phyloP scores from a whole-genome alignment of 2,329 filamentous ascomycete genomes.

The Ceratocystis papillata region DNA sequence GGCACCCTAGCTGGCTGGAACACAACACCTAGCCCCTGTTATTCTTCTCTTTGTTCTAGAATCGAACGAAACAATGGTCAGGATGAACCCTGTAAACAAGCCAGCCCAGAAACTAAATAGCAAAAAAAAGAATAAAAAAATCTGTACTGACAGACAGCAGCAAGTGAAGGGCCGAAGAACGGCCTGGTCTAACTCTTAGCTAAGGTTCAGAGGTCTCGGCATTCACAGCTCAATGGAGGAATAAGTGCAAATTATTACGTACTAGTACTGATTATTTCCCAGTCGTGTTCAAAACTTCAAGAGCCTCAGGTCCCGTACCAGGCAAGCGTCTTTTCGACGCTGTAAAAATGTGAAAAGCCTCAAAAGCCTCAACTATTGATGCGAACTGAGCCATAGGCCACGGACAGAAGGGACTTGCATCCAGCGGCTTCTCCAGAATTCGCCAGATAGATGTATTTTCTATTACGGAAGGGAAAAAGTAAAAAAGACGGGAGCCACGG shows the following conservation, averaged over 20 bases:
- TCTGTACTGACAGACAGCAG: background rate
- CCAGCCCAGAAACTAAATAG: background rate
- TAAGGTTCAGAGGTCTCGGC: background rate
- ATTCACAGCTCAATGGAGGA: background rate
- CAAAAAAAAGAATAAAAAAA: background rate
- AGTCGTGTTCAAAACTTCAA: background rate
- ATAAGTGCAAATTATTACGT: background rate
- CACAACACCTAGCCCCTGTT: background rate
- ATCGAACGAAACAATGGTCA: constrained; percentile 2
- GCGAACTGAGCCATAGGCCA: background rate
- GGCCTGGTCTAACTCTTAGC: background rate
- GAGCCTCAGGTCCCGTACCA: background rate
- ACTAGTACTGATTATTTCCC: background rate
- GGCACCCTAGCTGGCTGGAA: background rate
- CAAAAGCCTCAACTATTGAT: background rate
- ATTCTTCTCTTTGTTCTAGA: constrained; percentile 1
- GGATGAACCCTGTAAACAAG: background rate
- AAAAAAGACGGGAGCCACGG: background rate
- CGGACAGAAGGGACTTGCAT: background rate
- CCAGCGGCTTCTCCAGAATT: background rate
- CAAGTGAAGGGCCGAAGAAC: constrained; percentile 1
- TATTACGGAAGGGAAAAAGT: background rate
- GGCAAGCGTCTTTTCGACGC: background rate
- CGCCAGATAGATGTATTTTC: background rate
- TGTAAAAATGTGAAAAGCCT: background rate